These are phyloP conservation scores for Colletotrichum siamense DNA, from an alignment of 2,329 filamentous ascomycete species.

Conservation along the genomic window DNA sequence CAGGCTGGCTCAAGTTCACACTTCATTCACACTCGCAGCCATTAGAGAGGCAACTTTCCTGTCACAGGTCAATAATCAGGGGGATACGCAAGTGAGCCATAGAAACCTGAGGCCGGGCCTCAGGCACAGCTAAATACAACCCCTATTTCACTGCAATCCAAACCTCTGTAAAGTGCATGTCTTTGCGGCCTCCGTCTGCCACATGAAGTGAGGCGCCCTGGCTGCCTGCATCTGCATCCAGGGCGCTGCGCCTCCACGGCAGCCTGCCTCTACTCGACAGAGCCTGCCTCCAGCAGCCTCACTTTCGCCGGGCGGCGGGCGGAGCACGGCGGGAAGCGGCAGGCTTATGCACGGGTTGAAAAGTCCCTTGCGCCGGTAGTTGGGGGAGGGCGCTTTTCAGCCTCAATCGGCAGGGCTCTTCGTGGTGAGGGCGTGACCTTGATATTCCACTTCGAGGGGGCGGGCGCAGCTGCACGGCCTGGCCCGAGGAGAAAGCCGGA, in stretches of 20 bases:
- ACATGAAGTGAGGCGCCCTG: not conserved
- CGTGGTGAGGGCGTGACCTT: not conserved
- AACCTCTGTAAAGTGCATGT: not conserved
- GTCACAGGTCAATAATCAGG: not conserved
- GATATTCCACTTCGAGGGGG: not conserved
- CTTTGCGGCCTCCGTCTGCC: not conserved
- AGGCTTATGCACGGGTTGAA: not conserved
- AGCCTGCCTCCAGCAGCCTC: not conserved
- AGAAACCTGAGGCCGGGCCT: not conserved
- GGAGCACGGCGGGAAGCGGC: conserved; percentile 2
- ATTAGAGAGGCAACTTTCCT: not conserved
- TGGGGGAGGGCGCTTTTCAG: not conserved
- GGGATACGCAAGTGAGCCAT: not conserved
- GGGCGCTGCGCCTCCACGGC: conserved; percentile 1
- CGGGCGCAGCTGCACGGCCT: not conserved
- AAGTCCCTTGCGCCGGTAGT: not conserved
- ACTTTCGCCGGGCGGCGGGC: not conserved
- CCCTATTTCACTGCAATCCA: not conserved
- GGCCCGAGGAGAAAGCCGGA: not conserved
- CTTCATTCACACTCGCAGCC: not conserved
- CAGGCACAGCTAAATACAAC: not conserved
- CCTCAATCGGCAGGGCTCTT: not conserved
- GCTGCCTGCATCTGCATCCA: not conserved
- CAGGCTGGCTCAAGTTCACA: not conserved
- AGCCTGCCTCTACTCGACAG: not conserved